Evolutionary conservation across 805 yeast species (phyloP), one percentile per base, ranked within the genome.

Genomic region (Torulaspora delbrueckii): DNA sequence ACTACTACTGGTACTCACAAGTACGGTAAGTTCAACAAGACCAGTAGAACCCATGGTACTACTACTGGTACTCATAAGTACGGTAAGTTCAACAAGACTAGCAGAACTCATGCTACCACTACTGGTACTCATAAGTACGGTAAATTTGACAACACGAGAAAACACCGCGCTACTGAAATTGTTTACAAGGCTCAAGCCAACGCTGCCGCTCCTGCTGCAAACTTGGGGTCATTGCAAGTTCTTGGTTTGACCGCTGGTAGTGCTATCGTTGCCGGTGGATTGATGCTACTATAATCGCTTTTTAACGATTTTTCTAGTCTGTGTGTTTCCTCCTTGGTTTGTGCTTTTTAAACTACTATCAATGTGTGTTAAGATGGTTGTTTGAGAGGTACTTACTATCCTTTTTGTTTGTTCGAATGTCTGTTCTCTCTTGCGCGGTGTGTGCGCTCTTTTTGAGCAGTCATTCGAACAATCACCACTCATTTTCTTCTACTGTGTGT

Each of bases 41-140:
- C 66, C 34, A 48, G 63, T 51, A 58, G 64, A 30, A 50, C 72
- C 4, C 49, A 65, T 37, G 72, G 74, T 46, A 78, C 83, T 37
- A 81, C 66, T 19, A 66, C 77, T 49, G 76, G 77, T 51, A 79
- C 84, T 43, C 83, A 79, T 69, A 73, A 65, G 51, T 69, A 68
- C 56, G 85, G 84, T 51, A 71, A 72, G 59, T 72, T 77, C 70
- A 71, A 71, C 62, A 69, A 72, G 54, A 60, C 63, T 37, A 48
- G 56, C 5, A 54, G 66, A 32, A 54, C 65, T 8, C 42, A 56
- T 13, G 50, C 65, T n/a, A 51, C 74, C 5, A 53, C 59, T 51
- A 66, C 77, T 48, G 77, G 77, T 53, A 79, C 85, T 45, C 84
- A 79, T 70, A 73, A 65, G 51, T 70, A 70, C 53, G 86, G 86